Base-by-base conservation (phyloP, 352 stramenopile genomes). In the Nothophytophthora sp. region DNA sequence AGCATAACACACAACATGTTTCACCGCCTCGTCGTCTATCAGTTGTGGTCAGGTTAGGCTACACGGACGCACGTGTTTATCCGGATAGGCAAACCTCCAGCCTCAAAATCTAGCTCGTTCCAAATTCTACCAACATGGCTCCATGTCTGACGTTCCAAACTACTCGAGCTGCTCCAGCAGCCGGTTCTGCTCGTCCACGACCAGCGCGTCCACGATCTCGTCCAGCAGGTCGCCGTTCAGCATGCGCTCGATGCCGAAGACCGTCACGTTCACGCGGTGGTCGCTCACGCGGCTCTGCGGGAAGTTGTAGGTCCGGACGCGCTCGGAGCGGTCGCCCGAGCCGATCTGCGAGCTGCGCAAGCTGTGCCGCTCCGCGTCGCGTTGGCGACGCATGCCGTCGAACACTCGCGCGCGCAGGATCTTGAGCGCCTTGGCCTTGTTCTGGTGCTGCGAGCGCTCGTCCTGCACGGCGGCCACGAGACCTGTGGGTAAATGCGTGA, bases 271-370 rank as follows among this genome's bases (percentile, higher is more conserved):
- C 27, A 97, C 91, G 54, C 96, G 86, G 76, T 99, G 96, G 70
- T 99, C 96, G 36, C 90, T 97, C 43, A 99, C 87, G 39, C 96
- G 88, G 76, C 96, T 96, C 60, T 99, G 95, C 4, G 90, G 86
- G 56, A 96, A 99, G 74, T 99, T 99, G 86, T 99, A 99, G 20
- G 97, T 99, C 46, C 97, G 83, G 35, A 99, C 98, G 42, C 98
- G 98, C 74, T 99, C 97, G 2, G 80, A 97, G 30, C 97, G 77
- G 23, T 98, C 94, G 27, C 96, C 97, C 1, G 94, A 99, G 27
- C 95, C 96, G 36, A 99, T 92, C 65, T 98, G 92, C 19, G 75
- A 87, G 30, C 69, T 77, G 18, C 88, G 77, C 68, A 94, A 67
- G 9, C 39, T 72, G 39, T 89, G 68, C 24, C 72, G 73, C 57